phyloP scores from a whole-genome alignment of 2,329 filamentous ascomycete genomes.

The Trichothecium sympodiale region DNA sequence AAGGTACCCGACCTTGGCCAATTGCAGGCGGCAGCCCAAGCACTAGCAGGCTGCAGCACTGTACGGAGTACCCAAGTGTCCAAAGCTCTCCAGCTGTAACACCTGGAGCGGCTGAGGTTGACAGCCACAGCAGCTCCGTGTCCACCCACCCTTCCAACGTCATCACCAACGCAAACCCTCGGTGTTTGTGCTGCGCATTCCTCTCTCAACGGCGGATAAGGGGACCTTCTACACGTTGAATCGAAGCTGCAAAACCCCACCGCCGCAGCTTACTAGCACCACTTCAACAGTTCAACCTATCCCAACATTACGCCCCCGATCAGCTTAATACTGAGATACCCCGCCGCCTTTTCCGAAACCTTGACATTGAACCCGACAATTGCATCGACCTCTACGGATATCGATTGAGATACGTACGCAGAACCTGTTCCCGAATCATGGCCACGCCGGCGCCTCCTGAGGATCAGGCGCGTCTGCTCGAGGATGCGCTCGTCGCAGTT shows the following conservation, averaged over 20 bases:
- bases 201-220: not conserved
- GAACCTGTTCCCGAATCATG: conserved; percentile 17
- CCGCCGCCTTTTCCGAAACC: conserved; percentile 9
- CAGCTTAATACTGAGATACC: conserved; percentile 10
- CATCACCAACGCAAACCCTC: conserved; percentile 4
- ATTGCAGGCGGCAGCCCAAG: conserved; percentile 4
- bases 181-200: too few species aligned
- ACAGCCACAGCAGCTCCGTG: conserved; percentile 6
- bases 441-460: conserved; percentile 54
- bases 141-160: conserved; percentile 11
- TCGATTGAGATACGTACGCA: conserved; percentile 4
- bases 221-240: too few species aligned
- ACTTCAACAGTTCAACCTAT: not conserved
- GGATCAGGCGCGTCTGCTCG: conserved; percentile 83
- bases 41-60: not conserved
- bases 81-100: conserved; percentile 7
- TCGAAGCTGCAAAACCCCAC: too few species aligned
- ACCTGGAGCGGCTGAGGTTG: conserved; percentile 3
- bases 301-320: conserved; percentile 7
- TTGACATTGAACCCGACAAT: conserved; percentile 6
- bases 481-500: conserved; percentile 93
- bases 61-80: too few species aligned
- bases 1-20: not conserved
- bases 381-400: conserved; percentile 13
- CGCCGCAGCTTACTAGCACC: too few species aligned